These are phyloP conservation scores for Ogataea saltuana DNA, from an alignment of 805 yeast genomes.

Conservation along the genomic window DNA sequence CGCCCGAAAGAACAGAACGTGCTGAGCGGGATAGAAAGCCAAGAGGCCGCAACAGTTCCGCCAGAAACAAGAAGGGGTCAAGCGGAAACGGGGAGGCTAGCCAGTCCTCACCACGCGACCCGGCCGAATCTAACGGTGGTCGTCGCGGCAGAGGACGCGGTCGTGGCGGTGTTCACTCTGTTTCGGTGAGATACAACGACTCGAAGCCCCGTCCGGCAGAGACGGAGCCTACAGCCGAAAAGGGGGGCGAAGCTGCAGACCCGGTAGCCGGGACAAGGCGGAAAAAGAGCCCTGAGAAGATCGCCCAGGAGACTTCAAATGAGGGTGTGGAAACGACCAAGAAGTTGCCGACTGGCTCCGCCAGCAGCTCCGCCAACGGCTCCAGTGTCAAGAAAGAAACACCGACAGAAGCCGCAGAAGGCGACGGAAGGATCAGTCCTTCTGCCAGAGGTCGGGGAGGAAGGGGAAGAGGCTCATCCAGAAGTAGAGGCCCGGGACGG, in stretches of 20 bases:
- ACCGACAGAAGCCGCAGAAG: background rate
- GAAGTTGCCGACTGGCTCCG: too few species aligned
- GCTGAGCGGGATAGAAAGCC: conserved; percentile 9
- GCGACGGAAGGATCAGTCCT: background rate
- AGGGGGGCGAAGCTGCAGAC: background rate
- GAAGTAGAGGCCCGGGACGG: conserved; percentile 19
- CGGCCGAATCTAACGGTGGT: background rate
- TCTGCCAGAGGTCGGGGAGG: background rate
- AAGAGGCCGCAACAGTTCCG: conserved; percentile 3
- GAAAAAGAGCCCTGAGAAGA: background rate
- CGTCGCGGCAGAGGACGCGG: conserved; percentile 15
- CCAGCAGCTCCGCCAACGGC: too few species aligned
- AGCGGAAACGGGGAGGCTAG: background rate
- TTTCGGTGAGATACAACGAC: conserved; percentile 13
- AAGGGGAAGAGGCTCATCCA: background rate
- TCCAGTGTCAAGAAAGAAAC: background rate
- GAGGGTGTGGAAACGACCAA: too few species aligned
- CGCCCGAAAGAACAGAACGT: background rate
- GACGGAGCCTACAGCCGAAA: background rate
- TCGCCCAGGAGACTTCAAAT: too few species aligned
- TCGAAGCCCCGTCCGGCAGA: conserved; percentile 2
- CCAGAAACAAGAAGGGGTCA: conserved; percentile 7
- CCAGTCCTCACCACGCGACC: background rate
- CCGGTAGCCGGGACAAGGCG: background rate
- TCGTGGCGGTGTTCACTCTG: conserved; percentile 12